Evolutionary conservation across 306 rosid genomes (phyloP), one percentile per base, ranked within the genome.

Genomic region (Vicia sativa): DNA sequence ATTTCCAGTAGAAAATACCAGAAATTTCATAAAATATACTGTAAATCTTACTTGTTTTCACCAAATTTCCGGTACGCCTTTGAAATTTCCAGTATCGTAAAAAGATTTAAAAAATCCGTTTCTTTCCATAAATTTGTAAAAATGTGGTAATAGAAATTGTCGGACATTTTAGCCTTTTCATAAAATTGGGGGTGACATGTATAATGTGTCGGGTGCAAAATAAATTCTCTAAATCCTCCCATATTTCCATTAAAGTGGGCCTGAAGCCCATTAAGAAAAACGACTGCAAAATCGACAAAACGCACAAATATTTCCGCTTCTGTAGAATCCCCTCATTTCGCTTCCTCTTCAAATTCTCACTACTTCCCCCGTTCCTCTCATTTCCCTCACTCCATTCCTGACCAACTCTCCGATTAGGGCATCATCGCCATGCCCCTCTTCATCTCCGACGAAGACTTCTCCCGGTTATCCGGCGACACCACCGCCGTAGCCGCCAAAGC

Each of bases 391-490:
- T 57, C 61, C 11, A 45, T 49, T 34, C 39, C 25, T n/a, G 23
- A 25, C 28, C 2, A 6, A 37, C 68, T 74, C 18, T 67, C 71
- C 25, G 62, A 34, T 64, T 78, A 81, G 86, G 82, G 86, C 77
- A 63, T 64, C 37, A 26, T 48, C 69, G 55, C 19, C 43, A 86
- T 83, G 93, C 86, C 86, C 46, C 82, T 82, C 5, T 93, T 93
- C 86, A 58, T 90, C 78, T 80, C 97, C 74, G 92, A 90, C 62
- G 97, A 93, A 67, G 99, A 93, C 56, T 87, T 86, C 84, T 63
- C 86, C 41, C 89, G 82, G 49, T 80, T 80, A 81, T 74, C 87
- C 28, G 67, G 79, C 74, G 87, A 90, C 71, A 67, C 83, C 64
- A 60, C 42, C 7, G 61, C 71, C 71, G 74, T 93, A 35, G 92